Evolutionary conservation across 495 filamentous ascomycete species (phyloP).

Genomic region (Trichoderma asperelloides): DNA sequence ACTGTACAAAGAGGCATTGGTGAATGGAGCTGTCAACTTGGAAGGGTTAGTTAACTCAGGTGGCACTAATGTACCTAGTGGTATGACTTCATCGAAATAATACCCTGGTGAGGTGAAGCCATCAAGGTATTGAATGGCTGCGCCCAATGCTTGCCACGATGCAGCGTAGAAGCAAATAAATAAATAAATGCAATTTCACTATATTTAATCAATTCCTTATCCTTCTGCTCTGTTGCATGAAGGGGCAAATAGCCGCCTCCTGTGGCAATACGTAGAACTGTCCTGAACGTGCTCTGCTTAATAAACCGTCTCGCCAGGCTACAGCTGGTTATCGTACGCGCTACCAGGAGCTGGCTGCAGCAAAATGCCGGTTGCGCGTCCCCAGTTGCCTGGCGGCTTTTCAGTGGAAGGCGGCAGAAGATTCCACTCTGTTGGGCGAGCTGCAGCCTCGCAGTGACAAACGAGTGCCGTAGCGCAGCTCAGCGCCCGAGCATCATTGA

Average conservation of each 20-base stretch:
- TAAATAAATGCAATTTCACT: too few species aligned
- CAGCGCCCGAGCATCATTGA: slow-evolving; percentile 6
- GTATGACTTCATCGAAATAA: neutral
- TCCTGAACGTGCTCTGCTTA: neutral
- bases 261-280: neutral
- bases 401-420: slow-evolving; percentile 7
- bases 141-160: neutral
- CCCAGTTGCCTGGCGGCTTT: slow-evolving; percentile 7
- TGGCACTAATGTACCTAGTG: neutral
- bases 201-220: too few species aligned
- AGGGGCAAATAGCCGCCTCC: neutral
- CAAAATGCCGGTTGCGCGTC: too few species aligned
- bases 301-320: neutral
- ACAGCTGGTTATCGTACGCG: neutral
- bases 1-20: too few species aligned
- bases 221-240: neutral
- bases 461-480: neutral
- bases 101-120: neutral
- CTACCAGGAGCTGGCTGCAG: neutral
- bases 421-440: neutral
- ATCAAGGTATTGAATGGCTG: neutral
- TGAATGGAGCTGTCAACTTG: neutral
- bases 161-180: neutral
- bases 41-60: neutral
- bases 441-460: neutral